These are phyloP conservation scores for Debaryomycetaceae sp. DNA, from an alignment of 1,139 yeast species.

Conservation along the genomic window DNA sequence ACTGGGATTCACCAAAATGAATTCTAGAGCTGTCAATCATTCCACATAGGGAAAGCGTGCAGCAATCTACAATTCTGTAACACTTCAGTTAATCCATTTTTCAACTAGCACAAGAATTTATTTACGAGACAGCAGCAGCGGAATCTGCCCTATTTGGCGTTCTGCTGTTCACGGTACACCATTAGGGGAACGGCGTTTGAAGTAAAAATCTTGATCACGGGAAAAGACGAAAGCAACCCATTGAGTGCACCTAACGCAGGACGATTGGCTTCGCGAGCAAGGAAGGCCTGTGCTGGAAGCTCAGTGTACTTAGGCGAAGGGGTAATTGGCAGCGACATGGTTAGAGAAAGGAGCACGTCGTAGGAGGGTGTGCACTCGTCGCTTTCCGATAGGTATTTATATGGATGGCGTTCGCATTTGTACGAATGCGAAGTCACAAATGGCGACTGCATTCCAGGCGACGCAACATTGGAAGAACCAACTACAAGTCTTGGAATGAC, in stretches of 20 bases:
- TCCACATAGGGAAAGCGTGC: too few species aligned
- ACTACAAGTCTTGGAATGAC: constrained; percentile 1
- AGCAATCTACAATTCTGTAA: too few species aligned
- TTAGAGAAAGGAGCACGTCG: too few species aligned
- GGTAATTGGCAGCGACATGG: constrained; percentile 4
- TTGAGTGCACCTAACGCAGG: constrained; percentile 60
- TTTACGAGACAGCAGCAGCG: too few species aligned
- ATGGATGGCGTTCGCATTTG: background rate
- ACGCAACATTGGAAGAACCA: background rate
- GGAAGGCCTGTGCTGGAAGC: constrained; percentile 41
- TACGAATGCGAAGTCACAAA: constrained; percentile 1
- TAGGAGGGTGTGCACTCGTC: too few species aligned
- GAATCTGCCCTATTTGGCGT: constrained; percentile 6
- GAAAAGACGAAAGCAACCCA: constrained; percentile 57
- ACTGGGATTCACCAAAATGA: too few species aligned
- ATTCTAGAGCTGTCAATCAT: too few species aligned
- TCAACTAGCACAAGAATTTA: too few species aligned
- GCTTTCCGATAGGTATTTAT: too few species aligned
- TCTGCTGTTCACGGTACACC: constrained; percentile 30
- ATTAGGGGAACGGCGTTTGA: constrained; percentile 56
- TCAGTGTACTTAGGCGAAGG: constrained; percentile 15
- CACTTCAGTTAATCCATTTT: too few species aligned
- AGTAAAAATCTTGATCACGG: constrained; percentile 52
- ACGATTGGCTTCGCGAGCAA: constrained; percentile 42
- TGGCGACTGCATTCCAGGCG: background rate